Evolutionary conservation across 2,329 filamentous ascomycete genomes (phyloP).

Genomic region (Talaromyces sp.): DNA sequence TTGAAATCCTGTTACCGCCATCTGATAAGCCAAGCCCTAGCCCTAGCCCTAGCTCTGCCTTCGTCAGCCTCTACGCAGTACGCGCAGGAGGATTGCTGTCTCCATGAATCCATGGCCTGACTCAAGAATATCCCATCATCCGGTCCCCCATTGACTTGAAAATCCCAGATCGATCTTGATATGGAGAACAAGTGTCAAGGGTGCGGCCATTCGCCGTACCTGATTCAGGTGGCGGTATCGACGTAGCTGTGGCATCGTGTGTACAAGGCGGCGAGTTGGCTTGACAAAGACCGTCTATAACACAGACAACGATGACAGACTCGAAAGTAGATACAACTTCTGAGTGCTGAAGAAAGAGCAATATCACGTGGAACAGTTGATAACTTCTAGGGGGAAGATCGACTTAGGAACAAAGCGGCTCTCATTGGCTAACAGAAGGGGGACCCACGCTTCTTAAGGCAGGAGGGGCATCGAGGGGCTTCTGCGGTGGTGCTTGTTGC

Average conservation of each 20-base stretch:
- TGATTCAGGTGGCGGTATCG: neutral
- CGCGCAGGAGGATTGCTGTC: neutral
- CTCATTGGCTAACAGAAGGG: neutral
- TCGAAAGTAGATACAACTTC: neutral
- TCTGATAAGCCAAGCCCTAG: neutral
- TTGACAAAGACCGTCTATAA: neutral
- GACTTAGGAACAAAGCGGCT: neutral
- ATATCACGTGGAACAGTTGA: too few relatives aligned
- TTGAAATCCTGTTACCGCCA: neutral
- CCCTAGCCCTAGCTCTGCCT: neutral
- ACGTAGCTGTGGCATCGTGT: neutral
- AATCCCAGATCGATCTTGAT: neutral
- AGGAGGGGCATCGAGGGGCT: slow-evolving; percentile 6
- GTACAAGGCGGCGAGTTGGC: neutral
- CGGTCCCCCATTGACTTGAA: neutral
- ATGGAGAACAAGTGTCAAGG: neutral
- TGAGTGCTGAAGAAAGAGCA: neutral
- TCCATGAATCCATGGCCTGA: neutral
- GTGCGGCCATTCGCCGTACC: neutral
- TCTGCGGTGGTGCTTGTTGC: neutral
- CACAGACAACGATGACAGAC: neutral
- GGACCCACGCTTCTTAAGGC: slow-evolving; percentile 4
- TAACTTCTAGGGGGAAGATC: too few relatives aligned
- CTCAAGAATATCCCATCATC: neutral
- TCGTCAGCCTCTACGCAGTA: neutral